phyloP scores from a whole-genome alignment of 108 stramenopile species.

The Mayamaea pseudoterrestris region DNA sequence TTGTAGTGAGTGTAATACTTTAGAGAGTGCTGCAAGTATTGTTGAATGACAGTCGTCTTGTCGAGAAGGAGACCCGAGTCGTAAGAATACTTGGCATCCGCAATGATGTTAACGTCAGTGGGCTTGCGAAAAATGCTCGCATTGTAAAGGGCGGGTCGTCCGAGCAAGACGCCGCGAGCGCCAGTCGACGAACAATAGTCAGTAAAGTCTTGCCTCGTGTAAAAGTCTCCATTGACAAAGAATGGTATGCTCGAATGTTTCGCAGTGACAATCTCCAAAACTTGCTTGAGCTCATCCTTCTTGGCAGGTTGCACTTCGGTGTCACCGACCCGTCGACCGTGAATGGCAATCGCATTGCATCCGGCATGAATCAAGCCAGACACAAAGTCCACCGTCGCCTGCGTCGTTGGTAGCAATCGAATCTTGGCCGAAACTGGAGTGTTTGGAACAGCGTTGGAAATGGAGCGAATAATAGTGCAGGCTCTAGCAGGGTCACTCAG shows the following conservation, averaged over 20 bases:
- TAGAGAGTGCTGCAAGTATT: constrained; percentile 59
- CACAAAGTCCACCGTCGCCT: constrained; percentile 58
- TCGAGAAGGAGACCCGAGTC: constrained; percentile 41
- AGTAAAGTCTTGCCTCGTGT: constrained; percentile 61
- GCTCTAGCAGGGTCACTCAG: constrained; percentile 64
- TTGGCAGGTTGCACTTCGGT: constrained; percentile 47
- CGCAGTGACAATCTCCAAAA: constrained; percentile 38
- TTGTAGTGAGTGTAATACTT: constrained; percentile 72
- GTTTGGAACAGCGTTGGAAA: constrained; percentile 24
- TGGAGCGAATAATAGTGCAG: constrained; percentile 45
- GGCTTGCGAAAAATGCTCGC: constrained; percentile 56
- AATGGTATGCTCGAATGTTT: constrained; percentile 44
- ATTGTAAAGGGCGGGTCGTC: constrained; percentile 89
- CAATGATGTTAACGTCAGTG: background rate
- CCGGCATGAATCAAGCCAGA: constrained; percentile 79
- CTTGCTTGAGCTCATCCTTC: constrained; percentile 68
- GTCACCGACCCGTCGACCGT: constrained; percentile 61
- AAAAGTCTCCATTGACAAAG: constrained; percentile 90
- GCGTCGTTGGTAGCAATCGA: constrained; percentile 62
- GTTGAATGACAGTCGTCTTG: constrained; percentile 75
- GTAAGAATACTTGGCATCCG: constrained; percentile 19
- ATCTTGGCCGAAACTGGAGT: constrained; percentile 89
- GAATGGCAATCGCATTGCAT: constrained; percentile 90
- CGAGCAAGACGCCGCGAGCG: constrained; percentile 83
- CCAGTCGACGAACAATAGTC: constrained; percentile 43